Conservation (phyloP, 495 filamentous ascomycete genomes). For the Xylona heveae region DNA sequence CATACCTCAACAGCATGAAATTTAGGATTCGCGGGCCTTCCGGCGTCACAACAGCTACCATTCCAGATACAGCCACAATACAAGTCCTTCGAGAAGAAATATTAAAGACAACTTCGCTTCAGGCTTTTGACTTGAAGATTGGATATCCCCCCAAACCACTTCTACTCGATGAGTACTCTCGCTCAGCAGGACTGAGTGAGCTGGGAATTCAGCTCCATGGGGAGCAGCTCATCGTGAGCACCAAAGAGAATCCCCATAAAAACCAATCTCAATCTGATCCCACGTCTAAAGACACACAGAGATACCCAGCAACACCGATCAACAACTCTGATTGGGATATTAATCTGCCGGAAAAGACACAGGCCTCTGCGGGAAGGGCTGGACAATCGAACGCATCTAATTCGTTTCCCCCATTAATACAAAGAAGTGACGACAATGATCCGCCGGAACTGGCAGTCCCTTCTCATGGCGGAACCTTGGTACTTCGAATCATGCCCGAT, state of each 20-base stretch:
- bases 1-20: slow-evolving; percentile 23
- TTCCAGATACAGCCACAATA: slow-evolving; percentile 44
- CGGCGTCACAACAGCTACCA: slow-evolving; percentile 36
- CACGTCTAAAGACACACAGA: slow-evolving; percentile 8
- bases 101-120: slow-evolving; percentile 26
- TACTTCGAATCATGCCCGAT: slow-evolving; percentile 90
- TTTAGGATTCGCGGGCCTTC: slow-evolving; percentile 39
- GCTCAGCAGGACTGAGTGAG: slow-evolving; percentile 25
- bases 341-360: background rate
- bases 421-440: slow-evolving; percentile 29
- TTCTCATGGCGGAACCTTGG: slow-evolving; percentile 37
- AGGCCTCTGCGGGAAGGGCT: background rate
- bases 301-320: no score
- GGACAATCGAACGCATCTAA: slow-evolving; percentile 11
- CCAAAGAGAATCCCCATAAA: slow-evolving; percentile 5
- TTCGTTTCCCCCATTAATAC: no score
- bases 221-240: slow-evolving; percentile 55
- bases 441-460: slow-evolving; percentile 49
- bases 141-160: slow-evolving; percentile 68
- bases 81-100: slow-evolving; percentile 36
- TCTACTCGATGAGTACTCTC: slow-evolving; percentile 26
- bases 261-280: slow-evolving; percentile 8
- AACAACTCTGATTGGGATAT: no score
- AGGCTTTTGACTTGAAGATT: slow-evolving; percentile 56
- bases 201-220: slow-evolving; percentile 52